phyloP scores from a whole-genome alignment of 2,329 filamentous ascomycete genomes.

The Aspergillus costaricaensis region DNA sequence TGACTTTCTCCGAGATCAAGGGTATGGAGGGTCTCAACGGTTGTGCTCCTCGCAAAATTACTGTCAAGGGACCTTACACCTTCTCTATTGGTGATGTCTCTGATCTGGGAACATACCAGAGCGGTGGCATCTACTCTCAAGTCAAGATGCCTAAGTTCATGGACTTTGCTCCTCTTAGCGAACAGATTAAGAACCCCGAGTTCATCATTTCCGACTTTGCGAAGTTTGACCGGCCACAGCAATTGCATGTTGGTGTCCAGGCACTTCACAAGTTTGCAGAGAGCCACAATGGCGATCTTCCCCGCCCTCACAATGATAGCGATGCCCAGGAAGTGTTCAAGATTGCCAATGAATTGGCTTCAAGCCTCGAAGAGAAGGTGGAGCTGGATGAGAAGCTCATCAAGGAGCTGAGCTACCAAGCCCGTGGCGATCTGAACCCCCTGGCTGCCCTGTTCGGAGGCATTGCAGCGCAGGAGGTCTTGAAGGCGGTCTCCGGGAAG shows the following conservation, averaged over 20 bases:
- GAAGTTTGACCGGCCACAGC: conserved; percentile 92
- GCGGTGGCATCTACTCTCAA: conserved; percentile 87
- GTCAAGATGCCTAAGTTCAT: conserved; percentile 98
- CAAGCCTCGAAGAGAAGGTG: conserved; percentile 66
- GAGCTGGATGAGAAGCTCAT: conserved; percentile 92
- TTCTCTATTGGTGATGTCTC: conserved; percentile 96
- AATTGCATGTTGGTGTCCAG: conserved; percentile 90
- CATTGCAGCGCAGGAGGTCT: conserved; percentile 86
- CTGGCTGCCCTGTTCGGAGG: conserved; percentile 96
- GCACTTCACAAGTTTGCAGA: conserved; percentile 85
- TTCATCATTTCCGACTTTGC: conserved; percentile 92
- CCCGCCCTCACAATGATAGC: conserved; percentile 77
- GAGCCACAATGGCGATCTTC: conserved; percentile 69
- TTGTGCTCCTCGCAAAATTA: conserved; percentile 82
- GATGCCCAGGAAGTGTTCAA: conserved; percentile 79
- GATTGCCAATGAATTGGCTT: conserved; percentile 72
- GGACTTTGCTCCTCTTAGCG: conserved; percentile 79
- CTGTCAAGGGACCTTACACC: conserved; percentile 93
- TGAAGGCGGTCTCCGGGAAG: conserved; percentile 97
- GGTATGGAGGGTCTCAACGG: conserved; percentile 89
- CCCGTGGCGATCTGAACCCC: conserved; percentile 82
- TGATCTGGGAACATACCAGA: conserved; percentile 79
- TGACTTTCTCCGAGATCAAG: conserved; percentile 90
- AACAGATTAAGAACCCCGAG: conserved; percentile 82
- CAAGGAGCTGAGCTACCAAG: conserved; percentile 92